Evolutionary conservation across 257 asterid genomes (phyloP).

Genomic region (Plantago elongata): DNA sequence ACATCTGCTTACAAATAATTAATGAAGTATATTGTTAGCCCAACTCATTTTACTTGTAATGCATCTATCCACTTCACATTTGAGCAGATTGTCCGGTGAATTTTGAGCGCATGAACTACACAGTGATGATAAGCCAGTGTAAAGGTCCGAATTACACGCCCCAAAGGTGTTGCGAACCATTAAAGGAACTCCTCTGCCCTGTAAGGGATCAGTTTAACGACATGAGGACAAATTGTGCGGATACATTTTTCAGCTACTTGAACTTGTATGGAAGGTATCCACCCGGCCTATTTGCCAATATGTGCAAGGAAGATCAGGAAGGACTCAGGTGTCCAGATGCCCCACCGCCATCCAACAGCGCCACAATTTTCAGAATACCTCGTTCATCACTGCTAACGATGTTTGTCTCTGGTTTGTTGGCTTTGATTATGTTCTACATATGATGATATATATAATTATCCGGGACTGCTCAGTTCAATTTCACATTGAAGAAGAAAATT

Average conservation of each 20-base stretch:
- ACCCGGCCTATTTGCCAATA: constrained; percentile 66
- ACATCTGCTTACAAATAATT: too few species aligned
- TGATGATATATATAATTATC: constrained; percentile 12
- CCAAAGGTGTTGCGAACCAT: constrained; percentile 53
- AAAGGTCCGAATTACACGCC: constrained; percentile 72
- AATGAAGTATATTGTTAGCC: too few species aligned
- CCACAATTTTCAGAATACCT: constrained; percentile 1
- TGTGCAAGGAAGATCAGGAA: constrained; percentile 49
- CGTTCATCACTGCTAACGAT: constrained; percentile 13
- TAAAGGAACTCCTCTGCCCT: constrained; percentile 59
- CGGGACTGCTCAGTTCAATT: not conserved
- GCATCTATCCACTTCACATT: not conserved
- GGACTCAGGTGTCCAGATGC: constrained; percentile 53
- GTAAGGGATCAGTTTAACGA: constrained; percentile 46
- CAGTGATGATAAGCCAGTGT: constrained; percentile 80
- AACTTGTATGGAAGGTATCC: constrained; percentile 81
- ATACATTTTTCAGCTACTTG: constrained; percentile 54
- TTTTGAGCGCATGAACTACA: constrained; percentile 67
- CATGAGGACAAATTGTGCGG: constrained; percentile 50
- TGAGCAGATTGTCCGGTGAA: constrained; percentile 59
- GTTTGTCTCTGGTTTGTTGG: constrained; percentile 16
- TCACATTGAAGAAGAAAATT: not conserved
- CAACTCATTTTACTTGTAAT: too few species aligned
- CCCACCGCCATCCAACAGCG: constrained; percentile 13
- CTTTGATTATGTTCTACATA: constrained; percentile 14